phyloP scores from a whole-genome alignment of 345 rosid species.

The Hevea brasiliensis region DNA sequence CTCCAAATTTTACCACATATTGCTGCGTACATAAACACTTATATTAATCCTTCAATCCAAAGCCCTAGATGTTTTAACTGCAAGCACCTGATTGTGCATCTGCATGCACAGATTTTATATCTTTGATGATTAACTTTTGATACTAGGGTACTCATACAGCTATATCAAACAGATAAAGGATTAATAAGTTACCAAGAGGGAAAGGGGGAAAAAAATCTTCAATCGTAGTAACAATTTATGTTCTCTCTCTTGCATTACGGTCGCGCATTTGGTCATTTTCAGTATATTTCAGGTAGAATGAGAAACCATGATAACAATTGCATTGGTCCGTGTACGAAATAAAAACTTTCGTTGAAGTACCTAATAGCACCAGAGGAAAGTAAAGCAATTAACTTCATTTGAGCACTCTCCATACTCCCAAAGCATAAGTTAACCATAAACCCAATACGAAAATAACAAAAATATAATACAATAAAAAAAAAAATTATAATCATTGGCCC shows the following conservation, averaged over 20 bases:
- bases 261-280: too few relatives aligned
- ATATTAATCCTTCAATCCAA: neutral
- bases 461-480: neutral
- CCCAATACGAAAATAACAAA: neutral
- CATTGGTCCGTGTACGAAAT: neutral
- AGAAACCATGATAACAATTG: neutral
- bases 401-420: neutral
- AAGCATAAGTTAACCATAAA: neutral
- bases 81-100: neutral
- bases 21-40: neutral
- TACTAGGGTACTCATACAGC: neutral
- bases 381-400: neutral
- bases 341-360: neutral
- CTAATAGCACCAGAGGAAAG: neutral
- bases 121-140: neutral
- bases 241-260: too few relatives aligned
- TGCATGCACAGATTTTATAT: neutral
- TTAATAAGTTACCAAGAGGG: too few relatives aligned
- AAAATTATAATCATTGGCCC: neutral
- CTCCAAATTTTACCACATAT: neutral
- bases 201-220: too few relatives aligned
- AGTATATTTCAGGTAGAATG: neutral
- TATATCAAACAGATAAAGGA: too few relatives aligned
- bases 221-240: too few relatives aligned
- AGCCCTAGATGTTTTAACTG: neutral